phyloP scores from a whole-genome alignment of 768 basidiomycete species.

The Hemileccinum impolitum region DNA sequence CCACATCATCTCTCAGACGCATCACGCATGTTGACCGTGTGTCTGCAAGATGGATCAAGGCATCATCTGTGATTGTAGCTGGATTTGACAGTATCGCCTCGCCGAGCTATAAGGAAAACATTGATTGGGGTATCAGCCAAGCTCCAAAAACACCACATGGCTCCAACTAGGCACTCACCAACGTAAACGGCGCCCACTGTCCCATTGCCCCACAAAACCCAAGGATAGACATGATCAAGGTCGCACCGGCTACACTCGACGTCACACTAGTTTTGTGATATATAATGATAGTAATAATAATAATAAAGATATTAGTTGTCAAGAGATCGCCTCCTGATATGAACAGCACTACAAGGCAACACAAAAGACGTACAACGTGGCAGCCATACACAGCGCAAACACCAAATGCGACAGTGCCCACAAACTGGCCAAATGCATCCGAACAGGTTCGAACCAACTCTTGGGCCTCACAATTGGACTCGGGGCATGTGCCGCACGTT shows the following conservation, averaged over 20 bases:
- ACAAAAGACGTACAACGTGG: constrained; percentile 65
- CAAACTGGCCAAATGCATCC: constrained; percentile 61
- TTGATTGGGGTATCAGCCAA: too few relatives aligned
- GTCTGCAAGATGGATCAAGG: constrained; percentile 36
- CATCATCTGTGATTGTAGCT: too few relatives aligned
- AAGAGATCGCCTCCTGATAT: constrained; percentile 5
- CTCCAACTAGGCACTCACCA: constrained; percentile 47
- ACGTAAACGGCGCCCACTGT: constrained; percentile 89
- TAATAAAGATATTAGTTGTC: constrained; percentile 5
- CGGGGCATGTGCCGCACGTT: constrained; percentile 10
- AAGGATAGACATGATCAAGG: constrained; percentile 68
- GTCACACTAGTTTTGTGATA: constrained; percentile 53
- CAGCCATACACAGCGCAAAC: constrained; percentile 75
- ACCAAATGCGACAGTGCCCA: constrained; percentile 79
- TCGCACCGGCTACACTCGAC: constrained; percentile 65
- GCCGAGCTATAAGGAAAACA: neutral
- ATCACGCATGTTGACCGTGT: constrained; percentile 13
- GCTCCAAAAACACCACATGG: too few relatives aligned
- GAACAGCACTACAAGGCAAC: too few relatives aligned
- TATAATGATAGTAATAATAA: too few relatives aligned
- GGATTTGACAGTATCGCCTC: constrained; percentile 56
- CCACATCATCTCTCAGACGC: constrained; percentile 15
- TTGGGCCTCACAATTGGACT: constrained; percentile 10
- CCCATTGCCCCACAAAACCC: constrained; percentile 94
- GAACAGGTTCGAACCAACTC: constrained; percentile 26